phyloP scores from a whole-genome alignment of 176 grass and related monocot species.

The Leersia perrieri region DNA sequence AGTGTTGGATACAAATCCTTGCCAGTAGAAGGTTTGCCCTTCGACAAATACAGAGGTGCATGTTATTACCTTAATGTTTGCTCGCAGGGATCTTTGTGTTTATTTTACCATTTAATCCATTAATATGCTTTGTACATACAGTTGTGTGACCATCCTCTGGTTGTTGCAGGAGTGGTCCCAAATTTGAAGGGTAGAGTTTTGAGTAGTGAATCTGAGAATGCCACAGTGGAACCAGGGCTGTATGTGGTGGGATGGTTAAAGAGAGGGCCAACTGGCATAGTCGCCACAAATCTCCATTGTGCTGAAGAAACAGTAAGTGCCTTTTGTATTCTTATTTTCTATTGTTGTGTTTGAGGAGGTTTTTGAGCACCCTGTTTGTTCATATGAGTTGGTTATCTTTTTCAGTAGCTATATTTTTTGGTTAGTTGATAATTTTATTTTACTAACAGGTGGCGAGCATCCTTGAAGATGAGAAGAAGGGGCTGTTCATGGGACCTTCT shows the following conservation, averaged over 20 bases:
- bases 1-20: slow-evolving; percentile 94
- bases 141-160: not conserved
- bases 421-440: not conserved
- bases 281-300: slow-evolving; percentile 84
- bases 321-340: not conserved
- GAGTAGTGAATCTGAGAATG: slow-evolving; percentile 34
- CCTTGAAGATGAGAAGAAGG: slow-evolving; percentile 68
- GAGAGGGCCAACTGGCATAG: slow-evolving; percentile 88
- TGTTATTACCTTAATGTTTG: not conserved
- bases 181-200: slow-evolving; percentile 74
- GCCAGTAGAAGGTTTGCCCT: slow-evolving; percentile 71
- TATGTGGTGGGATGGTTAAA: slow-evolving; percentile 97
- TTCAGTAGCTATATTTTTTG: not conserved
- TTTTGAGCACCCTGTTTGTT: not conserved
- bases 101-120: not conserved
- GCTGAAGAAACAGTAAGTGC: slow-evolving; percentile 89
- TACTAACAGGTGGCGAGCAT: slow-evolving; percentile 66
- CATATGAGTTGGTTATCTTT: not conserved
- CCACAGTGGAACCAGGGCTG: slow-evolving; percentile 56
- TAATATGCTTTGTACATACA: not conserved
- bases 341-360: not conserved
- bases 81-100: slow-evolving; percentile 1
- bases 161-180: slow-evolving; percentile 66
- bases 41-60: slow-evolving; percentile 70
- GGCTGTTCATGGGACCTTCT: not conserved